Conservation (phyloP, 208 protist species). For the Acanthamoeba lenticulata region DNA sequence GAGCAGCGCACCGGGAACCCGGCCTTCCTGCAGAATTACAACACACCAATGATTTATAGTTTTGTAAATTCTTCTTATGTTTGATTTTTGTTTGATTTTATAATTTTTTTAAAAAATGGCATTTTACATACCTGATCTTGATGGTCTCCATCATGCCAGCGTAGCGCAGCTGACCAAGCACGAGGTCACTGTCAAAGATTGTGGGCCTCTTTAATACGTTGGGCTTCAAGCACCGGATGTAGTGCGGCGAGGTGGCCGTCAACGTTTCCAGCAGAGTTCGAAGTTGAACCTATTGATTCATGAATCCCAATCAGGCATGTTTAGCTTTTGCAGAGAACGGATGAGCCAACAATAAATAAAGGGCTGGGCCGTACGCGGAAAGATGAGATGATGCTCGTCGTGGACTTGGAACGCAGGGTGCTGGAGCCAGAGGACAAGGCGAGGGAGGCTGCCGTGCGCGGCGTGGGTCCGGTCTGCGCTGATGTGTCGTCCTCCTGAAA, state of each 20-base stretch:
- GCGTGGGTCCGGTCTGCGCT: neutral
- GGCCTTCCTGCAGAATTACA: slow-evolving; percentile 41
- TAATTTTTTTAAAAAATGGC: too few species aligned
- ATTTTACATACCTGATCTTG: slow-evolving; percentile 76
- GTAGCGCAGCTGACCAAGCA: slow-evolving; percentile 74
- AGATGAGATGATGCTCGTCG: slow-evolving; percentile 44
- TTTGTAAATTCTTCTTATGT: too few species aligned
- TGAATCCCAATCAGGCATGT: neutral
- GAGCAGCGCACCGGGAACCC: slow-evolving; percentile 72
- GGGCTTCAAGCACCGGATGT: slow-evolving; percentile 94
- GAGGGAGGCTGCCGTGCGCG: slow-evolving; percentile 65
- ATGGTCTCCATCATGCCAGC: slow-evolving; percentile 79
- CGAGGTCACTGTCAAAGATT: neutral
- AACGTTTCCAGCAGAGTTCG: slow-evolving; percentile 71
- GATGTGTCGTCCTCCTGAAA: neutral
- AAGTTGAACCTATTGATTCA: slow-evolving; percentile 74
- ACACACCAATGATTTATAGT: too few species aligned
- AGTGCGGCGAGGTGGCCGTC: slow-evolving; percentile 92
- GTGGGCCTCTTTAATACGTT: slow-evolving; percentile 81
- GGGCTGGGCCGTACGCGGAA: neutral
- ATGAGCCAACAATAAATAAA: neutral
- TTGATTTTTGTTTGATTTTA: too few species aligned
- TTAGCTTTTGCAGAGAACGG: too few species aligned
- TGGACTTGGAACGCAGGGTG: slow-evolving; percentile 35
- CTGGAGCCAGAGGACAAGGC: slow-evolving; percentile 73